phyloP scores from a whole-genome alignment of 805 yeast species.

The Barnettozyma pratensis region DNA sequence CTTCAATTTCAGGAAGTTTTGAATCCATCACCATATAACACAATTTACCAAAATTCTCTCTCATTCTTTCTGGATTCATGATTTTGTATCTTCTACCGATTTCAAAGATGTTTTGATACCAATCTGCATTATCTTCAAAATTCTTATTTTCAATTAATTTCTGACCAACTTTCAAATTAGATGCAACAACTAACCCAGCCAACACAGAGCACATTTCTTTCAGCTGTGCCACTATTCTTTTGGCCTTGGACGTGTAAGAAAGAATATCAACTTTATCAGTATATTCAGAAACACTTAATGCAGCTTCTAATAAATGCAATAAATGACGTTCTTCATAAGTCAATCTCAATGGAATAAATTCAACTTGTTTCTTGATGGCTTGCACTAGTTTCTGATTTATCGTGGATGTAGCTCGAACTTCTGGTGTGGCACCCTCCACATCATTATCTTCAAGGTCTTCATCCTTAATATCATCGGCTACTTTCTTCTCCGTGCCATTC shows the following conservation, averaged over 20 bases:
- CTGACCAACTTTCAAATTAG: constrained; percentile 67
- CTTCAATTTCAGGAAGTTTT: constrained; percentile 61
- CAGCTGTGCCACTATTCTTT: constrained; percentile 65
- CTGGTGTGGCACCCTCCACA: neutral
- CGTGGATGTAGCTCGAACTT: neutral
- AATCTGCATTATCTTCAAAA: constrained; percentile 62
- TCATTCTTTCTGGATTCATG: constrained; percentile 80
- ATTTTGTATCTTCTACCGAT: constrained; percentile 77
- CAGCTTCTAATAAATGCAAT: constrained; percentile 65
- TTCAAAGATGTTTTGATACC: constrained; percentile 70
- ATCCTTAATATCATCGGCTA: constrained; percentile 15
- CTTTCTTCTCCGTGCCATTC: constrained; percentile 13
- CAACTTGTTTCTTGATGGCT: constrained; percentile 36
- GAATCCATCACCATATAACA: constrained; percentile 88
- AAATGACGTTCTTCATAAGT: constrained; percentile 65
- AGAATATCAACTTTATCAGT: constrained; percentile 74
- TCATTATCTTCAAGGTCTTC: constrained; percentile 5
- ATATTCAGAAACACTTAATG: constrained; percentile 72
- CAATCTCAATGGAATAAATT: constrained; percentile 65
- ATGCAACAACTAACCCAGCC: constrained; percentile 75
- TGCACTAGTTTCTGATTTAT: constrained; percentile 11
- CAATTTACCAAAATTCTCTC: constrained; percentile 72
- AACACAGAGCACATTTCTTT: constrained; percentile 74
- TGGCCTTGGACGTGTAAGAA: constrained; percentile 60
- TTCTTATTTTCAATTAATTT: constrained; percentile 59